A percentile compares a stretch with the other conserved stretches of the same genome.
phyloP scores from a whole-genome alignment of 2,329 filamentous ascomycete genomes.

The Alternaria alternata region DNA sequence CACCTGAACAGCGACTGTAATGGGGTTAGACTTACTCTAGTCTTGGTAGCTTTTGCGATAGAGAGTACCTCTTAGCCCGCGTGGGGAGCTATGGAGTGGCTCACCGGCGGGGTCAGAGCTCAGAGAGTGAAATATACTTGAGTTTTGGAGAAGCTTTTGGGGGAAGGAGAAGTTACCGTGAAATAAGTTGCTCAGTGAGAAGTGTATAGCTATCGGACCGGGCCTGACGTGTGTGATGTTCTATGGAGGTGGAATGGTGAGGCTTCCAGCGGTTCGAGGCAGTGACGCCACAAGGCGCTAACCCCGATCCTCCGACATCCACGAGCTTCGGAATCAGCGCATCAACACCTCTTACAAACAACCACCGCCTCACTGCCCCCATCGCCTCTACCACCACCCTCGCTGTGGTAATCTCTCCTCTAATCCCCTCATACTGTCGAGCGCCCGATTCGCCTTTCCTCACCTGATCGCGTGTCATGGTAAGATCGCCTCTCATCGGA shows the following conservation, averaged over 20 bases:
- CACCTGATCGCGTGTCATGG: slow-evolving; percentile 43
- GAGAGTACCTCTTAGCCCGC: slow-evolving; percentile 21
- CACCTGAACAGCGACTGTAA: background rate
- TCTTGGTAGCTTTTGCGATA: background rate
- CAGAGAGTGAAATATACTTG: background rate
- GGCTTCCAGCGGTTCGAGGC: slow-evolving; percentile 25
- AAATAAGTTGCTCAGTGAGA: background rate
- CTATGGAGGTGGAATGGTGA: slow-evolving; percentile 38
- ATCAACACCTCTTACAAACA: slow-evolving; percentile 46
- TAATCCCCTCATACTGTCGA: background rate
- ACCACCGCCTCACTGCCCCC: slow-evolving; percentile 26
- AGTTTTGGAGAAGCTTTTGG: background rate
- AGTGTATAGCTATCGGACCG: slow-evolving; percentile 5
- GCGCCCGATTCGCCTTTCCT: background rate
- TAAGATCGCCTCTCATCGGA: slow-evolving; percentile 34
- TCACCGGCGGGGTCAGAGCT: slow-evolving; percentile 18
- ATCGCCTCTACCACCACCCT: slow-evolving; percentile 23
- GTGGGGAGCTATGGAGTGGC: slow-evolving; percentile 17
- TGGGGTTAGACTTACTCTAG: background rate
- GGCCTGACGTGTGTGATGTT: slow-evolving; percentile 46
- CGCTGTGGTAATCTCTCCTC: background rate
- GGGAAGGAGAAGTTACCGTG: background rate
- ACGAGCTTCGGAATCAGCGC: slow-evolving; percentile 35
- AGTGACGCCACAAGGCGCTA: slow-evolving; percentile 35
- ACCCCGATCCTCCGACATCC: slow-evolving; percentile 20